Evolutionary conservation across 352 stramenopile species (phyloP).

Genomic region (Hyaloperonospora brassicae): DNA sequence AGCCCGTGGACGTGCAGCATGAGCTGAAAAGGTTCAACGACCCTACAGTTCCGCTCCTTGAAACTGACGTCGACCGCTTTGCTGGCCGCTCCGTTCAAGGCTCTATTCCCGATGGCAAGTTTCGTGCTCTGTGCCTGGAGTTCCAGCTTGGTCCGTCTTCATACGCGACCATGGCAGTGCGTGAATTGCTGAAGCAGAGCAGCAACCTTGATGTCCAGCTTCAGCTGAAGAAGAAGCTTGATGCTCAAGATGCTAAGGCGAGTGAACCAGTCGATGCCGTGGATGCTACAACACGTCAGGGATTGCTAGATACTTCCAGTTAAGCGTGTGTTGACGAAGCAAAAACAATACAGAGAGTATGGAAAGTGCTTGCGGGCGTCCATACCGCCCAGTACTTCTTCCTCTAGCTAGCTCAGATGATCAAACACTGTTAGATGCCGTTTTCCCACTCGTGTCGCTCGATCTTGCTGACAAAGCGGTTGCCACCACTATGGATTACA

Average conservation of each 20-base stretch:
- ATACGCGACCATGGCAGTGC: conserved; percentile 94
- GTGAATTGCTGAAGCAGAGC: conserved; percentile 92
- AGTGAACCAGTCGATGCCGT: conserved; percentile 8
- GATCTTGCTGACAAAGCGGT: conserved; percentile 82
- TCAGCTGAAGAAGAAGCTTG: conserved; percentile 38
- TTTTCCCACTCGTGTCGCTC: conserved; percentile 60
- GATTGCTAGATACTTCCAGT: conserved; percentile 1
- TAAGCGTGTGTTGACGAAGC: conserved; percentile 10
- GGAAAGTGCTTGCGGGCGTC: too few species aligned
- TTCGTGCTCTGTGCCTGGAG: conserved; percentile 64
- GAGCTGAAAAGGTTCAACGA: conserved; percentile 91
- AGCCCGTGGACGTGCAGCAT: conserved; percentile 83
- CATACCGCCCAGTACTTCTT: too few species aligned
- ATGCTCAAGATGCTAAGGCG: conserved; percentile 7
- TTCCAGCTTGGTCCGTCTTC: conserved; percentile 82
- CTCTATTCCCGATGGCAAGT: conserved; percentile 59
- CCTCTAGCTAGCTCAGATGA: too few species aligned
- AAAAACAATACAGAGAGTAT: neutral
- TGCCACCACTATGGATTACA: conserved; percentile 43
- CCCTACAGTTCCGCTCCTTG: conserved; percentile 84
- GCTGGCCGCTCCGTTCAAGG: conserved; percentile 22
- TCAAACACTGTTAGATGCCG: conserved; percentile 18
- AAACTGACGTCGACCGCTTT: conserved; percentile 89
- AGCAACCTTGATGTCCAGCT: conserved; percentile 73
- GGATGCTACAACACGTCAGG: neutral